phyloP scores from a whole-genome alignment of 352 stramenopile species.

The Saprolegnia diclina region DNA sequence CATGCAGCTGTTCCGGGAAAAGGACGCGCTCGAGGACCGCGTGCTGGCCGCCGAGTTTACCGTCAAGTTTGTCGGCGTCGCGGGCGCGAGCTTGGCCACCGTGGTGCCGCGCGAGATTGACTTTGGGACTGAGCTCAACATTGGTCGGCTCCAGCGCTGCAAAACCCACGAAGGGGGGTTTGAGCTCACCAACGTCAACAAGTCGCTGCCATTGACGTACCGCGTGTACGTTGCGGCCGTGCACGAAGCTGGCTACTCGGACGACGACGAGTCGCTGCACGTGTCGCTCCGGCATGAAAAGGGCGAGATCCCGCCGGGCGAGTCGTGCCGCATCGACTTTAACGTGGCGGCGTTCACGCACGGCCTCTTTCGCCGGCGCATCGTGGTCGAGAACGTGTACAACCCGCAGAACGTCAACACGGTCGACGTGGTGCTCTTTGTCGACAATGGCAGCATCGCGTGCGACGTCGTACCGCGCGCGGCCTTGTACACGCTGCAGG shows the following conservation, averaged over 20 bases:
- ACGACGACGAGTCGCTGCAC: constrained; percentile 65
- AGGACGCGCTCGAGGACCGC: constrained; percentile 40
- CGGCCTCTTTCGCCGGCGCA: constrained; percentile 70
- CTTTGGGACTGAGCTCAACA: constrained; percentile 72
- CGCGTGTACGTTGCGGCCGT: constrained; percentile 56
- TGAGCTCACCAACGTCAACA: constrained; percentile 78
- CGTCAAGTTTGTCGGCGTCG: constrained; percentile 81
- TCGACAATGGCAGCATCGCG: constrained; percentile 59
- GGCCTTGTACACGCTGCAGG: background rate
- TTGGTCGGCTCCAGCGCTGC: constrained; percentile 37
- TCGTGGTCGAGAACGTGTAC: constrained; percentile 79
- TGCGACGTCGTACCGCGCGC: constrained; percentile 29
- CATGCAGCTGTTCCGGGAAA: constrained; percentile 71
- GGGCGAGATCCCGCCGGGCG: constrained; percentile 57
- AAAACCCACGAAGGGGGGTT: constrained; percentile 62
- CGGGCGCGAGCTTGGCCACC: constrained; percentile 67
- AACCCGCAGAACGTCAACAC: constrained; percentile 74
- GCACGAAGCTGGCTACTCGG: constrained; percentile 60
- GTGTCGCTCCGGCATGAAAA: constrained; percentile 66
- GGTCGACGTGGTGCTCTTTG: constrained; percentile 75
- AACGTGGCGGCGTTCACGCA: constrained; percentile 57
- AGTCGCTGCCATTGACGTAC: constrained; percentile 66
- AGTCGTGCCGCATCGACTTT: constrained; percentile 53
- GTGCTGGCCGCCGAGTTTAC: constrained; percentile 83
- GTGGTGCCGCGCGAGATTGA: constrained; percentile 62